Conservation (phyloP, 2,329 filamentous ascomycete species). For the Ustilaginoidea virens region DNA sequence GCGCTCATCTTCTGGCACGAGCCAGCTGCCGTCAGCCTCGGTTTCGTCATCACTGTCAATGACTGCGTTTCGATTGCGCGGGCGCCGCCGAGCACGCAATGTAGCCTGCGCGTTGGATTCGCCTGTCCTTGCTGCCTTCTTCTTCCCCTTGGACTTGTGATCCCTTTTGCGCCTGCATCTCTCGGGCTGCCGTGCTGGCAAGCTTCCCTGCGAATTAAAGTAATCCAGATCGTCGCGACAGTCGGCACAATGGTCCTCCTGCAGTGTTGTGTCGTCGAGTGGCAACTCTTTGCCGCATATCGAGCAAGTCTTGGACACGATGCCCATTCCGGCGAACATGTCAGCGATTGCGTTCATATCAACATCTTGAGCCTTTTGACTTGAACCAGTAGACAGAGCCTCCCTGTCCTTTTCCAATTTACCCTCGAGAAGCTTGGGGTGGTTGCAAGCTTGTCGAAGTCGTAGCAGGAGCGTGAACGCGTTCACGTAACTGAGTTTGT, state of each 20-base stretch:
- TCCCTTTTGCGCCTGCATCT: constrained; percentile 17
- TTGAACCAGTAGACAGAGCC: constrained; percentile 51
- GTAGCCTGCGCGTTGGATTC: constrained; percentile 10
- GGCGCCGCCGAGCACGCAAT: constrained; percentile 14
- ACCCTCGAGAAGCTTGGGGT: constrained; percentile 73
- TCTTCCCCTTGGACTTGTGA: constrained; percentile 19
- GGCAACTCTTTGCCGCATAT: constrained; percentile 62
- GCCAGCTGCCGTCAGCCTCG: constrained; percentile 62
- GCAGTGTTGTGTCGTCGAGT: constrained; percentile 24
- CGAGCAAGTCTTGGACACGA: constrained; percentile 65
- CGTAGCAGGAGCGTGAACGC: constrained; percentile 85
- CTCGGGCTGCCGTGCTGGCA: constrained; percentile 19
- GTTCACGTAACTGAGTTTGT: constrained; percentile 77
- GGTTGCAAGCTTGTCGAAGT: constrained; percentile 86
- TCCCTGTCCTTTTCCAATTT: constrained; percentile 83
- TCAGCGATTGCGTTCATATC: constrained; percentile 76
- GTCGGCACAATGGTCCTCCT: constrained; percentile 47
- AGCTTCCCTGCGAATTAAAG: constrained; percentile 33
- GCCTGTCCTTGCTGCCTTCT: constrained; percentile 6
- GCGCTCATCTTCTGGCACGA: constrained; percentile 55
- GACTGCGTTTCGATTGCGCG: constrained; percentile 39
- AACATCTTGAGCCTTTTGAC: constrained; percentile 35
- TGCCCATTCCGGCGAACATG: constrained; percentile 70
- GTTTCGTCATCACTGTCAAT: constrained; percentile 55
- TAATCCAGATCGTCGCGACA: constrained; percentile 63